These are phyloP conservation scores for Pleomassaria siparia DNA, from an alignment of 2,329 filamentous ascomycete species.

Conservation along the genomic window DNA sequence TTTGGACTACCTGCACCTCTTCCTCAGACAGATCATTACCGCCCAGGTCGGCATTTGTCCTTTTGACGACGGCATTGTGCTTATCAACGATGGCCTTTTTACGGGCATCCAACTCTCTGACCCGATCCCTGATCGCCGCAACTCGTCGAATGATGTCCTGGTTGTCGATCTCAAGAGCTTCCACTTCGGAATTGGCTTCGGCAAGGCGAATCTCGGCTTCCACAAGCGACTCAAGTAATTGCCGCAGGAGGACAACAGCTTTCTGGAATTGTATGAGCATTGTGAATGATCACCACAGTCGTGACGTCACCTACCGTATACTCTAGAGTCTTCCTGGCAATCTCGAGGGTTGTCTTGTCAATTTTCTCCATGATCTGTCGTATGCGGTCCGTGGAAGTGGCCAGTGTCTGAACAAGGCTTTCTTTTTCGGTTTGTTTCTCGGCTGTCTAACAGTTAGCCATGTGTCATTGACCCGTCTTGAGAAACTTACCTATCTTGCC, in stretches of 20 bases:
- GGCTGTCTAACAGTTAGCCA: conserved; percentile 38
- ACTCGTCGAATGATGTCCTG: conserved; percentile 33
- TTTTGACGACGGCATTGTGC: conserved; percentile 8
- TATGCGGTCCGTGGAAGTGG: conserved; percentile 51
- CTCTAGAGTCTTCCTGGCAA: conserved; percentile 49
- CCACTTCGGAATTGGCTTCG: conserved; percentile 81
- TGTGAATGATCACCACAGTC: neutral
- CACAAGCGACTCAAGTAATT: conserved; percentile 64
- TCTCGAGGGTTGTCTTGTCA: conserved; percentile 43
- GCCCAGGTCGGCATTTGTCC: conserved; percentile 17
- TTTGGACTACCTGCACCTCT: conserved; percentile 22
- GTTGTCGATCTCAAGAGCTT: conserved; percentile 68
- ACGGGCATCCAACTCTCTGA: conserved; percentile 19
- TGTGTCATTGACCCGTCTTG: no score
- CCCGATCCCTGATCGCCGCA: conserved; percentile 24
- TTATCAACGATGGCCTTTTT: conserved; percentile 10
- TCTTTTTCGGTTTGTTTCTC: conserved; percentile 51
- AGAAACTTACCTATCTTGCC: conserved; percentile 65
- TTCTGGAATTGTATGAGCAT: conserved; percentile 45
- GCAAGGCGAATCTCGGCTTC: conserved; percentile 71
- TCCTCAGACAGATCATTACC: conserved; percentile 26
- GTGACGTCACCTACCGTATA: conserved; percentile 52
- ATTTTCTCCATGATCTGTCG: conserved; percentile 48
- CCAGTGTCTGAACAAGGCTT: conserved; percentile 43
- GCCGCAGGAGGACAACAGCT: conserved; percentile 63